Base-by-base conservation (phyloP, 345 rosid species). In the Citrus hindsii region DNA sequence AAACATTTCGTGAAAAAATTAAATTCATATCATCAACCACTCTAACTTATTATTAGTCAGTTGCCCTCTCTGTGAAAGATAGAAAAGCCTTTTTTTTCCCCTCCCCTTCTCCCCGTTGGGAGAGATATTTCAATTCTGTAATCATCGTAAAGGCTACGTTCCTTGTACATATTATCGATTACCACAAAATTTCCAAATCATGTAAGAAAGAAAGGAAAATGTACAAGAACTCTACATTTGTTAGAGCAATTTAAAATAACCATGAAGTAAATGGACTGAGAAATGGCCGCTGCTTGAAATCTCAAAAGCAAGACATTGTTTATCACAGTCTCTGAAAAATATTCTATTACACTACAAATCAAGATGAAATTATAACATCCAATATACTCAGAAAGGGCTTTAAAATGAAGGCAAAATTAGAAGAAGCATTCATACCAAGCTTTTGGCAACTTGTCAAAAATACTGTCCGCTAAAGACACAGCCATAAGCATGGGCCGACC, bases 401-500 rank as follows among this genome's bases (percentile, higher is more conserved):
- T 10, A 46, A 53, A 16, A 53, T 18, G 1, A 53, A 53, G 40
- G 46, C 24, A 53, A 73, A 58, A 69, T 48, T 4, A 30, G 48
- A 7, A 14, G 16, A 6, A 55, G 71, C 73, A 79, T 32, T 32
- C 86, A 82, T 94, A 96, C 99, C 99, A 96, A 77, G 95, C 92
- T 87, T 89, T 90, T 16, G 97, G 98, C 60, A 94, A 87, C 74
- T 90, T 83, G 59, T 90, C 94, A 4, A 89, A 73, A 32, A 91
- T 62, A 82, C 80, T 85, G 8, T 84, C 82, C 7, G 97, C 86
- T 18, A 92, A 82, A 56, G 95, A 81, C 35, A 88, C 87, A 24
- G 92, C 84, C 86, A 93, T 82, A 68, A 96, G 94, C 90, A 94
- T 86, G 16, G 99, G 98, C 71, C 98, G 92, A 10, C 98, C 98